A percentile compares a stretch with the other conserved stretches of the same genome.
Conservation (phyloP, 1,284 basidiomycete species). For the Papiliotrema terrestris region DNA sequence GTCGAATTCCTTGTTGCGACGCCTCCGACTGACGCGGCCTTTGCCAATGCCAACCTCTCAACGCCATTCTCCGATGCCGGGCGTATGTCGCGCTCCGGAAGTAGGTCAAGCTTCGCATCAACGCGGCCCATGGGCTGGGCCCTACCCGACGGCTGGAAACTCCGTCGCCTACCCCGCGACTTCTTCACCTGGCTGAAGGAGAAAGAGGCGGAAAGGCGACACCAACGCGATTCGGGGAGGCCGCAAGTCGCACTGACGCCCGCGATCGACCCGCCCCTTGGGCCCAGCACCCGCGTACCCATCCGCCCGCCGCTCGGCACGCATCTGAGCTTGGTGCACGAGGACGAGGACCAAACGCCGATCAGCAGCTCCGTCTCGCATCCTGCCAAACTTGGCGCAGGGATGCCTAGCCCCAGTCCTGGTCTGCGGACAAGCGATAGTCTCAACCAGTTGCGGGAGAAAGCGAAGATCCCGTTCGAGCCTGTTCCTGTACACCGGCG, state of each 20-base stretch:
- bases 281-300: conserved; percentile 8
- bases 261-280: conserved; percentile 9
- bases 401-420: conserved; percentile 5
- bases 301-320: not conserved
- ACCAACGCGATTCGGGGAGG: conserved; percentile 10
- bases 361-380: not conserved
- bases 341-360: conserved; percentile 3
- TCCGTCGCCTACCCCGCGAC: conserved; percentile 35
- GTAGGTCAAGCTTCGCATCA: conserved; percentile 36
- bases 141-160: conserved; percentile 14
- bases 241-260: conserved; percentile 4
- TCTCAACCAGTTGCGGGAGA: not conserved
- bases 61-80: conserved; percentile 27
- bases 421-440: not conserved
- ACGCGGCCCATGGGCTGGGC: conserved; percentile 38
- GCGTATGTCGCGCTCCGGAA: conserved; percentile 24
- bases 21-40: conserved; percentile 38
- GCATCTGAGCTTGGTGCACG: not conserved
- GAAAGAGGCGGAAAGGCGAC: conserved; percentile 23
- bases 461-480: conserved; percentile 2
- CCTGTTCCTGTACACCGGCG: not conserved
- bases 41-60: conserved; percentile 24
- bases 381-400: not conserved
- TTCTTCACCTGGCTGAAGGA: conserved; percentile 46
- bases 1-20: conserved; percentile 70